A percentile compares a stretch with the other conserved stretches of the same genome.
These are phyloP conservation scores for Alternaria postmessia DNA, from an alignment of 2,329 filamentous ascomycete genomes.

Conservation along the genomic window DNA sequence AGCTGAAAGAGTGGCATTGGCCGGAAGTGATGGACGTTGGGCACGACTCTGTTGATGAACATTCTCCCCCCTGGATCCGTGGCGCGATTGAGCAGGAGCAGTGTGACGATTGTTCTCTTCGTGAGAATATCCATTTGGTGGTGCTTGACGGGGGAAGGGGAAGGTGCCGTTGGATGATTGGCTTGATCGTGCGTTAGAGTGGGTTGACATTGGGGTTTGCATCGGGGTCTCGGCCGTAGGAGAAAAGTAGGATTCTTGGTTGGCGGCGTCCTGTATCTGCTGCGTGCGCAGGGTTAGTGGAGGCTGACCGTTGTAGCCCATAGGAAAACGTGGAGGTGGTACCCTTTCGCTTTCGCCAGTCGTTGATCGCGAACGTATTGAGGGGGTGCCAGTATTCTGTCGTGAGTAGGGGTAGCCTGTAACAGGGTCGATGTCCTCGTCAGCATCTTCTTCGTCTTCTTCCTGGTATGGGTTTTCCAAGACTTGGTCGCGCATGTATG, in stretches of 20 bases:
- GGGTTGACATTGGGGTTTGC: slow-evolving; percentile 74
- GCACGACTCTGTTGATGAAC: slow-evolving; percentile 71
- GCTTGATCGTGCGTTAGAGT: slow-evolving; percentile 69
- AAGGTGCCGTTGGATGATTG: slow-evolving; percentile 77
- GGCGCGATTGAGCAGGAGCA: slow-evolving; percentile 81
- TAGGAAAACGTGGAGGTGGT: slow-evolving; percentile 76
- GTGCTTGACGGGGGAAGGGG: slow-evolving; percentile 77
- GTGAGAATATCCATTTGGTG: slow-evolving; percentile 74
- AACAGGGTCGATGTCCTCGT: slow-evolving; percentile 54
- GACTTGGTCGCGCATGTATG: slow-evolving; percentile 75
- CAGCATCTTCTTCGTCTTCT: slow-evolving; percentile 65
- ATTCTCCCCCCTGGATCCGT: slow-evolving; percentile 78
- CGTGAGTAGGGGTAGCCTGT: slow-evolving; percentile 61
- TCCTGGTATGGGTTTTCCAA: slow-evolving; percentile 85
- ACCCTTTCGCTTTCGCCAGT: slow-evolving; percentile 72
- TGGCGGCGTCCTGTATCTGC: slow-evolving; percentile 65
- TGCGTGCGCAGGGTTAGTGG: slow-evolving; percentile 75
- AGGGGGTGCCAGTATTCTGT: slow-evolving; percentile 77
- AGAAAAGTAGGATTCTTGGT: slow-evolving; percentile 95
- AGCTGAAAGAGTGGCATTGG: slow-evolving; percentile 61
- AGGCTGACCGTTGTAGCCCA: slow-evolving; percentile 61
- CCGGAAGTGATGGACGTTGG: slow-evolving; percentile 81
- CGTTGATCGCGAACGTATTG: slow-evolving; percentile 76
- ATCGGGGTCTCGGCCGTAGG: slow-evolving; percentile 81
- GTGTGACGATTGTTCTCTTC: slow-evolving; percentile 84